Evolutionary conservation across 129 eudicot species (phyloP).

Genomic region (Sambucus nigra): DNA sequence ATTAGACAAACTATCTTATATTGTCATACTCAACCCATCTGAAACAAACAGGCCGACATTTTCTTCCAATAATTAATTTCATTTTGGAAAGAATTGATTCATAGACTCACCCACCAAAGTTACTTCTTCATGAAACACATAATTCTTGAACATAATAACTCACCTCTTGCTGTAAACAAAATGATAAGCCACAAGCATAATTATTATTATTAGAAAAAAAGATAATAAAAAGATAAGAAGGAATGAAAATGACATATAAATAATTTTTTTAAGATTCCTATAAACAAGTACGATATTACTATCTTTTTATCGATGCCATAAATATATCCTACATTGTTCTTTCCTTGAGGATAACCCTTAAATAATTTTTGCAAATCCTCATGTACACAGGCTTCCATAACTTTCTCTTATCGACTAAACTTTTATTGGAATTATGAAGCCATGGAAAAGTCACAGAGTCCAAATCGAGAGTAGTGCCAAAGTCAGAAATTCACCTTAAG

Average conservation of each 20-base stretch:
- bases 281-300: constrained; percentile 18
- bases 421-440: constrained; percentile 38
- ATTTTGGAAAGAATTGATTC: constrained; percentile 38
- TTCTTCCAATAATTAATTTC: constrained; percentile 32
- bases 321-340: constrained; percentile 23
- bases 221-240: too few species aligned
- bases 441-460: constrained; percentile 52
- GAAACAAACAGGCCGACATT: constrained; percentile 29
- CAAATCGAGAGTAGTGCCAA: too few species aligned
- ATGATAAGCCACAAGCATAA: constrained; percentile 35
- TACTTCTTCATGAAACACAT: constrained; percentile 63
- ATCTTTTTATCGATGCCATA: constrained; percentile 10
- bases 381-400: constrained; percentile 58
- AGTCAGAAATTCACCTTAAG: too few species aligned
- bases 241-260: too few species aligned
- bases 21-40: constrained; percentile 32
- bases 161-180: constrained; percentile 85
- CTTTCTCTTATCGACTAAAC: constrained; percentile 61
- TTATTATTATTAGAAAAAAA: too few species aligned
- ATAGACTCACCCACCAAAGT: constrained; percentile 53
- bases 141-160: constrained; percentile 76
- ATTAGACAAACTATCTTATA: constrained; percentile 42
- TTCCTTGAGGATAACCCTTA: constrained; percentile 71
- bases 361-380: constrained; percentile 60
- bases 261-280: too few species aligned